phyloP scores from a whole-genome alignment of 139 green algal species.

The Chlorella ohadii region DNA sequence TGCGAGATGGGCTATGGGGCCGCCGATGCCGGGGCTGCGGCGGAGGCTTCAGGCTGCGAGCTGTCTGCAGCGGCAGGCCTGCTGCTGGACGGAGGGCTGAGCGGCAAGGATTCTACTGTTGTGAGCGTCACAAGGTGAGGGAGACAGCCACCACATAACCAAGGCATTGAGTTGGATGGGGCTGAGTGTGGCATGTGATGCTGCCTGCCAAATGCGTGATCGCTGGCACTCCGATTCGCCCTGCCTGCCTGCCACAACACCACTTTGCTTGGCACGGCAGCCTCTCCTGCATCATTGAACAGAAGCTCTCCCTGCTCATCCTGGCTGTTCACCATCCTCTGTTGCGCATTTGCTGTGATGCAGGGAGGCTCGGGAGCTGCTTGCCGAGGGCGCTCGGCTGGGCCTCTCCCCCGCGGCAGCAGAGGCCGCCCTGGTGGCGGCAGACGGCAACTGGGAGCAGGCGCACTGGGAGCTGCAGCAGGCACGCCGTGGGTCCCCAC shows the following conservation, averaged over 20 bases:
- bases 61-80: background rate
- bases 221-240: too few species aligned
- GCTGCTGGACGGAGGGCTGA: background rate
- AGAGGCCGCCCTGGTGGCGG: background rate
- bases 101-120: background rate
- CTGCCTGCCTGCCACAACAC: too few species aligned
- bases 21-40: background rate
- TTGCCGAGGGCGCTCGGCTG: background rate
- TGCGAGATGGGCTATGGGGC: background rate
- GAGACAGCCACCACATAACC: background rate
- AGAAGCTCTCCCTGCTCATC: too few species aligned
- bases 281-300: too few species aligned
- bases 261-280: too few species aligned
- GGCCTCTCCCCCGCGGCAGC: background rate
- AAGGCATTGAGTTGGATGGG: too few species aligned
- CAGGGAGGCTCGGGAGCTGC: constrained; percentile 22
- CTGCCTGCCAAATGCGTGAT: too few species aligned
- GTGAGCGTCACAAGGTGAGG: constrained; percentile 1
- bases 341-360: background rate
- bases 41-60: constrained; percentile 4
- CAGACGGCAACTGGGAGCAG: background rate
- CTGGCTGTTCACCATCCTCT: too few species aligned
- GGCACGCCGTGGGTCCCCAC: too few species aligned
- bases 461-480: background rate
- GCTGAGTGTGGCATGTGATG: too few species aligned